Evolutionary conservation across 2,329 filamentous ascomycete species (phyloP).

Genomic region (Neocucurbitaria cava): DNA sequence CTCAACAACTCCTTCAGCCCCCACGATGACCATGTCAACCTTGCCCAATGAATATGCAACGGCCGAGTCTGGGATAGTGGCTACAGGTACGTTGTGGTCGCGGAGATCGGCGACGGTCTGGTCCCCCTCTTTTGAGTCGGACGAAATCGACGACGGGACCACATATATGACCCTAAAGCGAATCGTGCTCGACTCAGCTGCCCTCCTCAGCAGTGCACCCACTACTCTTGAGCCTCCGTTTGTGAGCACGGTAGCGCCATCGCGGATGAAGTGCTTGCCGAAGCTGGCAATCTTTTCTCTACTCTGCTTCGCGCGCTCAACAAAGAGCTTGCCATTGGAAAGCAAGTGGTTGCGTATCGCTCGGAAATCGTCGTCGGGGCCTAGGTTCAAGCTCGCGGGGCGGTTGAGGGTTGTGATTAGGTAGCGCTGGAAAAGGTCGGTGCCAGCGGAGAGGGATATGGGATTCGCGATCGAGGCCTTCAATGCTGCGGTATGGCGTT

Average conservation of each 20-base stretch:
- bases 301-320: slow-evolving; percentile 82
- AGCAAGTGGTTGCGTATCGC: slow-evolving; percentile 83
- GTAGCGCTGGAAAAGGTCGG: slow-evolving; percentile 94
- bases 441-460: slow-evolving; percentile 90
- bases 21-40: slow-evolving; percentile 73
- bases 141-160: slow-evolving; percentile 40
- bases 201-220: slow-evolving; percentile 75
- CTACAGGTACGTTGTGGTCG: slow-evolving; percentile 78
- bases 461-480: slow-evolving; percentile 84
- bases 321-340: slow-evolving; percentile 85
- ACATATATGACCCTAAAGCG: slow-evolving; percentile 84
- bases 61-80: slow-evolving; percentile 77
- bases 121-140: slow-evolving; percentile 65
- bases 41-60: slow-evolving; percentile 80
- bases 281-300: slow-evolving; percentile 82
- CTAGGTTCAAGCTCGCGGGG: slow-evolving; percentile 52
- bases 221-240: slow-evolving; percentile 89
- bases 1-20: slow-evolving; percentile 85
- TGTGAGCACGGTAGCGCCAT: slow-evolving; percentile 84
- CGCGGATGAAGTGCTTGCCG: slow-evolving; percentile 78
- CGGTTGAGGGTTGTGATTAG: slow-evolving; percentile 75
- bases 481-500: slow-evolving; percentile 76
- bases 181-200: slow-evolving; percentile 70
- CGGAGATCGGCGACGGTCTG: slow-evolving; percentile 75
- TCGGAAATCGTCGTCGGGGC: slow-evolving; percentile 74